Base-by-base conservation (phyloP, 2,329 filamentous ascomycete genomes). In the Claviceps monticola region DNA sequence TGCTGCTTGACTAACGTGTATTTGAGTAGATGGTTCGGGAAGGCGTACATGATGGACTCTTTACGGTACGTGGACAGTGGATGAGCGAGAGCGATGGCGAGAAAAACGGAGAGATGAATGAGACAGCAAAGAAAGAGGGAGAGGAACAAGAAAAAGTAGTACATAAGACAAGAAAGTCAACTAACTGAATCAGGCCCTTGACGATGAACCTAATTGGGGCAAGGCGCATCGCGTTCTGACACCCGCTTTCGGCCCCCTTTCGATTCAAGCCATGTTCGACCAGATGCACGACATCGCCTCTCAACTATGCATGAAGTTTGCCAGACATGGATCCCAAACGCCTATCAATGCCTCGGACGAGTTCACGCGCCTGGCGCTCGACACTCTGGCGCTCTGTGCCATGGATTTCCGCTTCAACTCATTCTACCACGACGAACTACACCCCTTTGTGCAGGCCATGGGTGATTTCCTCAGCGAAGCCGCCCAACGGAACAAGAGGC, bases 381-480 rank as follows among this genome's bases (percentile, higher is more conserved):
- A 89, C 61, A 84, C 83, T 0, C 74, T 89, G 8, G 82, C 82
- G 1, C 72, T 89, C 2, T 84, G 83, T 62, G 71, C 79, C n/a
- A 84, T 86, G 79, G 77, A 78, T 39, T 83, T 74, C 54, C 79
- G 84, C 17, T 88, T 88, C 72, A 88, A 88, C 66, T 83, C 78
- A 1, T 88, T 83, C 65, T 89, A 88, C 61, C 72, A 73, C 29
- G 76, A 85, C 14, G 71, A 79, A 8, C 68, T 84, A 62, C 85
- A 89, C 57, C 83, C 84, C 0, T 88, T 89, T 58, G 73, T 88
- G 41, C 64, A 73, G 45, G 77, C 82, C 37, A 87, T 88, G 84
- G 72, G 72, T 1, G 72, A 73, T n/a, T 77, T 84, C 51, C 68
- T 89, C 1, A 59, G 64, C 13, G 80, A 82, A 55, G 76, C 73